phyloP scores from a whole-genome alignment of 345 rosid species.

The Salix brachista region DNA sequence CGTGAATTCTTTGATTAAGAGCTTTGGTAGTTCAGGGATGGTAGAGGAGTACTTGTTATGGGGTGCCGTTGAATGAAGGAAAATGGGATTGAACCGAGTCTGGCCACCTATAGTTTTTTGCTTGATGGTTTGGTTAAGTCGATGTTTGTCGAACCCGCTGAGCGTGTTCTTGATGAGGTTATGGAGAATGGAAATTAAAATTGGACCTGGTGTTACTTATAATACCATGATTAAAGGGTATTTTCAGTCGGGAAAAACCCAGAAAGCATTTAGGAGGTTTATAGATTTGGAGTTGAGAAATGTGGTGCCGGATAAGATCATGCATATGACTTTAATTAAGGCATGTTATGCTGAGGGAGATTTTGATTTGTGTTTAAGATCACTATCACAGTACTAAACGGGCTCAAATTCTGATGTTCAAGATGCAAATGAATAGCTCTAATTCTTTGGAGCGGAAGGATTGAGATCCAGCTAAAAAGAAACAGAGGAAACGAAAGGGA shows the following conservation, averaged over 20 bases:
- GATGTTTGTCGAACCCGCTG: constrained; percentile 68
- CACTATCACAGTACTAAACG: too few species aligned
- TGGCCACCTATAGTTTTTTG: constrained; percentile 69
- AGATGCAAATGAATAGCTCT: too few species aligned
- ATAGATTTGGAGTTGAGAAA: constrained; percentile 62
- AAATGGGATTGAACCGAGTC: constrained; percentile 69
- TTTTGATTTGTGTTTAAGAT: constrained; percentile 55
- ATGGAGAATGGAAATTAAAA: constrained; percentile 41
- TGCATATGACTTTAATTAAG: constrained; percentile 77
- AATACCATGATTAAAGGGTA: constrained; percentile 88
- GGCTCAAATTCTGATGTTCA: too few species aligned
- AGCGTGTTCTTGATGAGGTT: constrained; percentile 55
- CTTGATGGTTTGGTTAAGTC: constrained; percentile 71
- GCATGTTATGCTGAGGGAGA: constrained; percentile 67
- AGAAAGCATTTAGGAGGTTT: constrained; percentile 58
- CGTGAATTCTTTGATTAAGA: constrained; percentile 65
- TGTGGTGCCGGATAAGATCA: constrained; percentile 28
- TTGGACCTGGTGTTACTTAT: constrained; percentile 69
- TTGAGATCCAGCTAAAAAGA: too few species aligned
- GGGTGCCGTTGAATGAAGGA: constrained; percentile 91
- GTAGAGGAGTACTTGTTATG: constrained; percentile 76
- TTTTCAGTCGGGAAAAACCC: constrained; percentile 60
- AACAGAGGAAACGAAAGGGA: too few species aligned
- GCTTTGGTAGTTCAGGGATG: constrained; percentile 80
- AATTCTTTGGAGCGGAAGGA: too few species aligned